These are phyloP conservation scores for Strigomonas culicis DNA, from an alignment of 208 protist genomes.

Conservation along the genomic window DNA sequence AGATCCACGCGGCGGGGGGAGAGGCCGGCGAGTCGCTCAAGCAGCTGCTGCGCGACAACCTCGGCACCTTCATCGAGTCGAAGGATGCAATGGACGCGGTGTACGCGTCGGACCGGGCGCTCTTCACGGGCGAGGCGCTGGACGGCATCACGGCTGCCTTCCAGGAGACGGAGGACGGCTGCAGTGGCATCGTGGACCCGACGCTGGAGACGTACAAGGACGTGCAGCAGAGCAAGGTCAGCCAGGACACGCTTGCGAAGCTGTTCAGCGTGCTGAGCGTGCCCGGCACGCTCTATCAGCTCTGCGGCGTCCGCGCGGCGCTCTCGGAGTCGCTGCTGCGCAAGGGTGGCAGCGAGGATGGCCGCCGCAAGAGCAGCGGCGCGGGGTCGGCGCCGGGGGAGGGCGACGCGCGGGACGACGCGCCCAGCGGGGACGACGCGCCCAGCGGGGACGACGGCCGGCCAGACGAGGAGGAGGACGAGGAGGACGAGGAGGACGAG, in stretches of 20 bases:
- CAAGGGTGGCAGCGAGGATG: constrained; percentile 11
- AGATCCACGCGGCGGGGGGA: constrained; percentile 30
- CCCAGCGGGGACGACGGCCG: constrained; percentile 3
- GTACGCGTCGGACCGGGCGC: constrained; percentile 52
- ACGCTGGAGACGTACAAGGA: constrained; percentile 54
- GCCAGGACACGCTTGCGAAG: constrained; percentile 68
- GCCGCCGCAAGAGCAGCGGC: background rate
- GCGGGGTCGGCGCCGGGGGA: background rate
- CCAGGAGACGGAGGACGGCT: constrained; percentile 34
- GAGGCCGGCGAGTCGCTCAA: constrained; percentile 63
- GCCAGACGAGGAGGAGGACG: constrained; percentile 9
- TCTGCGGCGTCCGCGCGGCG: constrained; percentile 62
- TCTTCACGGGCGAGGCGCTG: constrained; percentile 84
- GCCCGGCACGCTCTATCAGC: constrained; percentile 69
- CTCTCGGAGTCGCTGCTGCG: constrained; percentile 10
- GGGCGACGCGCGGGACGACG: background rate
- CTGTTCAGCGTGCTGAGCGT: constrained; percentile 66
- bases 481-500: constrained; percentile 7
- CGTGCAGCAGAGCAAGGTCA: constrained; percentile 39
- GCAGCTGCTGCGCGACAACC: constrained; percentile 73
- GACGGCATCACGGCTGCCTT: constrained; percentile 56
- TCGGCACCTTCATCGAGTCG: constrained; percentile 80
- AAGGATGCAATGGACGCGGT: constrained; percentile 81
- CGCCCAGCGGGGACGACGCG: background rate
- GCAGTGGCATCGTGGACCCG: constrained; percentile 48